Conservation (phyloP, 129 eudicot species). For the Silybum marianum region DNA sequence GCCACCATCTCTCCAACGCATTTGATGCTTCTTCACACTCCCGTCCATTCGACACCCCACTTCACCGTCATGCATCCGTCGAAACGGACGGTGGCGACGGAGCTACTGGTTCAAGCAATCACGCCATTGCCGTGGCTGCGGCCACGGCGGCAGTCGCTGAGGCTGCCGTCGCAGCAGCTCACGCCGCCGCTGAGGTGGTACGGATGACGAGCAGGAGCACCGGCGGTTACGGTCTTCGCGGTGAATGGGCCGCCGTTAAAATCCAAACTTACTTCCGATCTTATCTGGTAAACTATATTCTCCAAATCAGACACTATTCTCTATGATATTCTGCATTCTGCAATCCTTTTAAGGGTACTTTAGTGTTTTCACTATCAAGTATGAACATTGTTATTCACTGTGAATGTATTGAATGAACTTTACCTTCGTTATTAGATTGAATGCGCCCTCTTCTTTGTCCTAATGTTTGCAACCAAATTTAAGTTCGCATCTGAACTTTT, state of each 20-base stretch:
- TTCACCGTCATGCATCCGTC: constrained; percentile 5
- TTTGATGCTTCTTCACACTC: constrained; percentile 1
- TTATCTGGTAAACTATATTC: constrained; percentile 53
- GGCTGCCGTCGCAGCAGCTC: constrained; percentile 62
- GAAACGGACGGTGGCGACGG: constrained; percentile 11
- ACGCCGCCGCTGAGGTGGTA: constrained; percentile 61
- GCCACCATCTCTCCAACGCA: background rate
- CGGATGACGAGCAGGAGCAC: constrained; percentile 33
- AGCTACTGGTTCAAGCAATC: constrained; percentile 33
- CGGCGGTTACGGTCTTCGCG: constrained; percentile 33
- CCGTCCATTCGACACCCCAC: constrained; percentile 17
- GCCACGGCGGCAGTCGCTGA: constrained; percentile 63
- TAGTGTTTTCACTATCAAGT: background rate
- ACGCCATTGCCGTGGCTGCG: constrained; percentile 54
- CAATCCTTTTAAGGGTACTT: background rate
- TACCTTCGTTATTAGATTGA: too few species aligned
- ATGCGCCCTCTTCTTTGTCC: too few species aligned
- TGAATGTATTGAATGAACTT: too few species aligned
- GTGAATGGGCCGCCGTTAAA: constrained; percentile 58
- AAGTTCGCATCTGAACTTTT: too few species aligned
- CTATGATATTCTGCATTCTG: background rate
- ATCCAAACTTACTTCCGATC: constrained; percentile 74
- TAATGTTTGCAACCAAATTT: too few species aligned
- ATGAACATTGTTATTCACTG: background rate
- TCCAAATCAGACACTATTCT: background rate